phyloP scores from a whole-genome alignment of 257 asterid genomes.

The Solanum etuberosum region DNA sequence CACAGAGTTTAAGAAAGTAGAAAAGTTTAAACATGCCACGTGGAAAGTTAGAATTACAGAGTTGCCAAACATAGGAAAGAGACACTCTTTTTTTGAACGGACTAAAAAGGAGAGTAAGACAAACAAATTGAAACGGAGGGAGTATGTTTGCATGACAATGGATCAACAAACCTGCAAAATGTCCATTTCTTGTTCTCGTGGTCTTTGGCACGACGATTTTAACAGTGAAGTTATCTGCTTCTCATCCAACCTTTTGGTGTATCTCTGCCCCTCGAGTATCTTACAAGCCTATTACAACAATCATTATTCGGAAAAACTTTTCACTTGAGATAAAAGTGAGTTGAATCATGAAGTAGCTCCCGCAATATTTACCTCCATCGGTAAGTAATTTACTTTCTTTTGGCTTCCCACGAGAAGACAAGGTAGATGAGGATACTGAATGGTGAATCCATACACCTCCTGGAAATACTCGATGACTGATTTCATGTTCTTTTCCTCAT shows the following conservation, averaged over 20 bases:
- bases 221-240: constrained; percentile 86
- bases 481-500: constrained; percentile 78
- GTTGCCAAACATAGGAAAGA: neutral
- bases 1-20: neutral
- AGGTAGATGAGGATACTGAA: constrained; percentile 89
- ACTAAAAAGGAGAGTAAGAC: neutral
- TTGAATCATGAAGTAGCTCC: neutral
- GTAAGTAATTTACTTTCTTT: constrained; percentile 93
- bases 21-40: neutral
- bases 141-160: neutral
- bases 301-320: neutral
- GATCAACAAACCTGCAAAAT: constrained; percentile 60
- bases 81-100: neutral
- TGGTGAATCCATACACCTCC: constrained; percentile 85
- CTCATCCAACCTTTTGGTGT: constrained; percentile 86
- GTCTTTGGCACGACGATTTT: constrained; percentile 93
- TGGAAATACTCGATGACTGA: constrained; percentile 91
- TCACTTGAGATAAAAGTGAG: neutral
- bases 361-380: constrained; percentile 66
- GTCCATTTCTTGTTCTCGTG: constrained; percentile 85
- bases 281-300: constrained; percentile 66
- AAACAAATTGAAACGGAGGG: neutral
- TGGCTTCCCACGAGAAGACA: constrained; percentile 99
- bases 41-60: neutral
- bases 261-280: constrained; percentile 93